A percentile compares a stretch with the other conserved stretches of the same genome.
Conservation (phyloP, 345 rosid genomes). For the Brassica incana region DNA sequence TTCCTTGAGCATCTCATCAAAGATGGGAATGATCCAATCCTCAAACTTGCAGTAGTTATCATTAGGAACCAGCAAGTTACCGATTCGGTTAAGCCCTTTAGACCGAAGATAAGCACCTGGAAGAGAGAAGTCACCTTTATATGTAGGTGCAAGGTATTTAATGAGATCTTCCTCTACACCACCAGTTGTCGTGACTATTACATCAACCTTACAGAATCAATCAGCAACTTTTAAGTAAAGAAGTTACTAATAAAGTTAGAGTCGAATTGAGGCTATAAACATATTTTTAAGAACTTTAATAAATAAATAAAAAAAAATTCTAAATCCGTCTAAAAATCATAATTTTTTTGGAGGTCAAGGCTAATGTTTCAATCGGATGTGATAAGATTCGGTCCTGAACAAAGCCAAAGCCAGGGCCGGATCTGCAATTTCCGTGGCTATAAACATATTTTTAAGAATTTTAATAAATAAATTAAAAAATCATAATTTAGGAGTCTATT, state of each 20-base stretch:
- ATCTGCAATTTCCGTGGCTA: too few species aligned
- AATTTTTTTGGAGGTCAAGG: too few species aligned
- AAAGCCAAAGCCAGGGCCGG: too few species aligned
- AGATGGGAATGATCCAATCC: slow-evolving; percentile 93
- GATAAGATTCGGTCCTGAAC: too few species aligned
- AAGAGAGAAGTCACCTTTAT: slow-evolving; percentile 80
- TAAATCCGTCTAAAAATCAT: too few species aligned
- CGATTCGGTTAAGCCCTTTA: slow-evolving; percentile 89
- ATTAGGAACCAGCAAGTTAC: slow-evolving; percentile 89
- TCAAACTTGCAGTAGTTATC: slow-evolving; percentile 96
- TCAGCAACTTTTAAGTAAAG: neutral
- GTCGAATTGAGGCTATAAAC: too few species aligned
- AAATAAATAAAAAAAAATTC: too few species aligned
- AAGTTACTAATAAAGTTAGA: neutral
- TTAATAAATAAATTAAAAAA: too few species aligned
- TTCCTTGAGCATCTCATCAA: slow-evolving; percentile 89
- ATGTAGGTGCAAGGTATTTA: slow-evolving; percentile 92
- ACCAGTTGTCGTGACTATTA: slow-evolving; percentile 87
- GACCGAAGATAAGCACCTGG: slow-evolving; percentile 76
- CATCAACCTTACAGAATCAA: slow-evolving; percentile 68
- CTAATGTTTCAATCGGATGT: too few species aligned
- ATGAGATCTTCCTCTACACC: slow-evolving; percentile 98
- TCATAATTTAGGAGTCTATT: too few species aligned
- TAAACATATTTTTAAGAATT: too few species aligned
- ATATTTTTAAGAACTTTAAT: too few species aligned